phyloP scores from a whole-genome alignment of 768 basidiomycete species.

The Candolleomyces eurysporus region DNA sequence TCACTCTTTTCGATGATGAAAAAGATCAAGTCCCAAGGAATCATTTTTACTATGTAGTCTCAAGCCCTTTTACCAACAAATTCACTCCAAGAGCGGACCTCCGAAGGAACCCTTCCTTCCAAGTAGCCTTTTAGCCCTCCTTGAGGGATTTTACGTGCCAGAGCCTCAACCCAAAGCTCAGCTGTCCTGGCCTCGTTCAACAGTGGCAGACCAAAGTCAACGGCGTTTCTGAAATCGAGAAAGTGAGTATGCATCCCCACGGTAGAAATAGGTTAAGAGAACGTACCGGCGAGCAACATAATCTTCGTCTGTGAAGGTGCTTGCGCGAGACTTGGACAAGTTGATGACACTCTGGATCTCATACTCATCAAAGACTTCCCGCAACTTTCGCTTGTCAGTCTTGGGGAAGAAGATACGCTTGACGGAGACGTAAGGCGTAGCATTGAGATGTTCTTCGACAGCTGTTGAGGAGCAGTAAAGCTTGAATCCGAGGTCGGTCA shows the following conservation, averaged over 20 bases:
- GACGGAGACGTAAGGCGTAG: conserved; percentile 70
- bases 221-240: conserved; percentile 65
- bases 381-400: conserved; percentile 92
- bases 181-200: conserved; percentile 90
- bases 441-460: conserved; percentile 81
- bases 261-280: conserved; percentile 2
- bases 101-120: conserved; percentile 86
- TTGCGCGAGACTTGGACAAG: conserved; percentile 77
- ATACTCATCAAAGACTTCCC: conserved; percentile 90
- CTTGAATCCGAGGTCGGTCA: conserved; percentile 90
- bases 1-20: background rate
- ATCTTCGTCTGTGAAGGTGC: conserved; percentile 82
- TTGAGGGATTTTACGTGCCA: conserved; percentile 79
- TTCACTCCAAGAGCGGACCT: conserved; percentile 90
- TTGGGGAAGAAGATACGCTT: conserved; percentile 96
- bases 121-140: conserved; percentile 77
- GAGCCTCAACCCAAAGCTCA: conserved; percentile 84
- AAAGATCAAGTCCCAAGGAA: background rate
- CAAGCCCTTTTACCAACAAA: conserved; percentile 75
- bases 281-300: conserved; percentile 90
- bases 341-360: conserved; percentile 96
- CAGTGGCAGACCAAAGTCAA: conserved; percentile 91
- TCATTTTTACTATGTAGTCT: conserved; percentile 11
- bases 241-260: conserved; percentile 5
- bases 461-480: conserved; percentile 82